A percentile compares a stretch with the other conserved stretches of the same genome.
Evolutionary conservation across 2,329 filamentous ascomycete species (phyloP).

Genomic region (Paracamarosporium sp.): DNA sequence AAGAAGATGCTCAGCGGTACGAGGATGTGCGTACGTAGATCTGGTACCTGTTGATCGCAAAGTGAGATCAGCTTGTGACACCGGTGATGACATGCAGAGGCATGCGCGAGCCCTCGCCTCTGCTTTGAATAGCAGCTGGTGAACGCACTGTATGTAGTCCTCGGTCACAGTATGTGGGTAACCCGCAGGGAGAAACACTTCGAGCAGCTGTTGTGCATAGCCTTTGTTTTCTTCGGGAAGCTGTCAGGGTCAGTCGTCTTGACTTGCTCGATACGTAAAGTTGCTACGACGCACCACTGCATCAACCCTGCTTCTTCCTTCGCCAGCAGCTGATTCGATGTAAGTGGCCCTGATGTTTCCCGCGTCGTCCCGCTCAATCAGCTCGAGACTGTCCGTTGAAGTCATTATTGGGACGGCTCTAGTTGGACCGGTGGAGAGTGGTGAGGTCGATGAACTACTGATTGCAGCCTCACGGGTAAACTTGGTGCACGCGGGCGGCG

Average conservation of each 20-base stretch:
- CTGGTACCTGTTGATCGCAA: conserved; percentile 61
- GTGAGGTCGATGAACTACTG: neutral
- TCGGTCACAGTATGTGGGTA: conserved; percentile 85
- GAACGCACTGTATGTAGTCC: conserved; percentile 78
- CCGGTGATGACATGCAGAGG: neutral
- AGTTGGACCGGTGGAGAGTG: neutral
- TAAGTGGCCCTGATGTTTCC: conserved; percentile 59
- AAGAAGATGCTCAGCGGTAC: neutral
- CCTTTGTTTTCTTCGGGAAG: conserved; percentile 23
- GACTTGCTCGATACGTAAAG: neutral
- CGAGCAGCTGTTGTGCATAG: conserved; percentile 56
- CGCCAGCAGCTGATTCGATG: conserved; percentile 41
- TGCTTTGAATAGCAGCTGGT: neutral
- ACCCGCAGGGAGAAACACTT: conserved; percentile 85
- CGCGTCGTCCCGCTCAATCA: conserved; percentile 58
- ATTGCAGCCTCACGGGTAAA: neutral
- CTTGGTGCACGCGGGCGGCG: too few species aligned
- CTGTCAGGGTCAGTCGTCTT: conserved; percentile 11
- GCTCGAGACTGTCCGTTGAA: conserved; percentile 18
- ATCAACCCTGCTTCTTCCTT: conserved; percentile 52
- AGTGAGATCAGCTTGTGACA: conserved; percentile 8
- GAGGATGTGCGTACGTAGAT: conserved; percentile 62
- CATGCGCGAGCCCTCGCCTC: conserved; percentile 4
- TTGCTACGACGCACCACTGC: conserved; percentile 47
- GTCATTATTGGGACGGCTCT: conserved; percentile 16